Evolutionary conservation across 2,329 filamentous ascomycete genomes (phyloP).

Genomic region (Colletotrichum somersetense): DNA sequence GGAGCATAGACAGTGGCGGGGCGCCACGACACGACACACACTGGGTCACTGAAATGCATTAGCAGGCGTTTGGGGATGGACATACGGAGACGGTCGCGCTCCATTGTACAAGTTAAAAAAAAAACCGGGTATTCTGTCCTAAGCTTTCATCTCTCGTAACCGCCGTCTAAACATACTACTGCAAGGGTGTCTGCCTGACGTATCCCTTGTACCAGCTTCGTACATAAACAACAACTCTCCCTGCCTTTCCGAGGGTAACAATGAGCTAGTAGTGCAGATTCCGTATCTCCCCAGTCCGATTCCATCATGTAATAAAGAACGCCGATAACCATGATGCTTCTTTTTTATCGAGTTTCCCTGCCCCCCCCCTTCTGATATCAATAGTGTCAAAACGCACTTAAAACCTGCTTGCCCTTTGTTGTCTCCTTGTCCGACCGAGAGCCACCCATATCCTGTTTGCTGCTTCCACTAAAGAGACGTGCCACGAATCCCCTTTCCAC

Average conservation of each 20-base stretch:
- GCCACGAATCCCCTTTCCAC: conserved; percentile 37
- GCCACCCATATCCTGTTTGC: conserved; percentile 16
- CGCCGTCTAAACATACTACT: conserved; percentile 12
- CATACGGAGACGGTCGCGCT: conserved; percentile 17
- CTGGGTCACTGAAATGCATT: conserved; percentile 38
- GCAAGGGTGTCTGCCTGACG: not conserved
- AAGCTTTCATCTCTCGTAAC: conserved; percentile 34
- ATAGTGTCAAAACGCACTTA: conserved; percentile 24
- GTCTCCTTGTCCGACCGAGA: conserved; percentile 32
- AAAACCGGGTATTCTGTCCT: conserved; percentile 30
- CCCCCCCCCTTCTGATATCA: not conserved
- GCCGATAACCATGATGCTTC: conserved; percentile 14
- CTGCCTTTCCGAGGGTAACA: not conserved
- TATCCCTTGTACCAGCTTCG: conserved; percentile 11
- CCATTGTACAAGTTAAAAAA: conserved; percentile 32
- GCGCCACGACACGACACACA: not conserved
- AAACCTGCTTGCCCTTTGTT: conserved; percentile 33
- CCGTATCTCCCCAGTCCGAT: not conserved
- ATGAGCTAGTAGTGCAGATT: conserved; percentile 9
- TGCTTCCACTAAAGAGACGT: conserved; percentile 34
- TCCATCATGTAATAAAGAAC: conserved; percentile 9
- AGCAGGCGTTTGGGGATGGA: conserved; percentile 42
- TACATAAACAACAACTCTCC: conserved; percentile 1
- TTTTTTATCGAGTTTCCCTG: not conserved
- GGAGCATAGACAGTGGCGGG: not conserved